Conservation (phyloP, 495 filamentous ascomycete species). For the Penicillium parvum region DNA sequence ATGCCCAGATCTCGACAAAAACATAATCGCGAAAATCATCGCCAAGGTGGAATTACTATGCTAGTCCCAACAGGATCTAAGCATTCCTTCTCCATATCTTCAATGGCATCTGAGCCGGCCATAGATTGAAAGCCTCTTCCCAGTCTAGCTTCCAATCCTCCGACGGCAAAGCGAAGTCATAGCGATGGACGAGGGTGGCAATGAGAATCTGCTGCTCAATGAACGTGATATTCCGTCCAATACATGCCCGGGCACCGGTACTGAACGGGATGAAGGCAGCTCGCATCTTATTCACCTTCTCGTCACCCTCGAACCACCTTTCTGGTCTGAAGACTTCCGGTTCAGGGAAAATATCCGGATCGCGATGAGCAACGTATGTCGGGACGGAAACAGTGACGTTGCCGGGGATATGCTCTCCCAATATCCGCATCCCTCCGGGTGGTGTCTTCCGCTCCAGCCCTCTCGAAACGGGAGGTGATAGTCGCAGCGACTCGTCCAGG, state of each 20-base stretch:
- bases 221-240: conserved; percentile 42
- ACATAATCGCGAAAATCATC: too few species aligned
- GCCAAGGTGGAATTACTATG: too few species aligned
- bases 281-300: conserved; percentile 29
- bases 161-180: conserved; percentile 31
- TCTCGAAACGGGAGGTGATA: conserved; percentile 1
- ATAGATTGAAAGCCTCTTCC: not conserved
- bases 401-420: conserved; percentile 22
- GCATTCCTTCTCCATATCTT: too few species aligned
- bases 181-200: conserved; percentile 33
- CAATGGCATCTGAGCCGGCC: too few species aligned
- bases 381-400: conserved; percentile 10
- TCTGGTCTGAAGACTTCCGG: conserved; percentile 22
- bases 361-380: conserved; percentile 13
- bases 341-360: conserved; percentile 18
- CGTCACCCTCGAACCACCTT: conserved; percentile 31
- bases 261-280: conserved; percentile 38
- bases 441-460: conserved; percentile 25
- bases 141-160: conserved; percentile 17
- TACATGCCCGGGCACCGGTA: conserved; percentile 37
- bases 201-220: conserved; percentile 35
- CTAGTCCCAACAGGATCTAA: too few species aligned
- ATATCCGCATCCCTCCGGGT: conserved; percentile 23
- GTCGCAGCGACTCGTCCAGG: conserved; percentile 1
- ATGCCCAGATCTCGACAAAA: too few species aligned